A percentile compares a stretch with the other conserved stretches of the same genome.
These are phyloP conservation scores for Leishmania braziliensis DNA, from an alignment of 208 protist species.

Conservation along the genomic window DNA sequence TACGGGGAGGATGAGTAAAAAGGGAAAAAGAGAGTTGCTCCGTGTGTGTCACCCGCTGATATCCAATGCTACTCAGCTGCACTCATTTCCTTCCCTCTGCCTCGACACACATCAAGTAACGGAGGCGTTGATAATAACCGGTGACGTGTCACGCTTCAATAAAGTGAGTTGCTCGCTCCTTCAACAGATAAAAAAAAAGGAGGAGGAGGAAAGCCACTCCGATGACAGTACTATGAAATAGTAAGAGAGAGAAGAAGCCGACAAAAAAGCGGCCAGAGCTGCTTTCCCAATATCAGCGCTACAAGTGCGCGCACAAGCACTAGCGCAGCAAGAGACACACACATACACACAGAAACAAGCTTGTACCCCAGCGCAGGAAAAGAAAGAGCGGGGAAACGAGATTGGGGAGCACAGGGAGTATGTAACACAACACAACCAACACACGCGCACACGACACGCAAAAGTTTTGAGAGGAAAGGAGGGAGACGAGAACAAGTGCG, in stretches of 20 bases:
- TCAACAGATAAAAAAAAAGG: not conserved
- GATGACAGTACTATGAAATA: not conserved
- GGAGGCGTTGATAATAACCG: not conserved
- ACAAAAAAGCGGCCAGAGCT: conserved; percentile 6
- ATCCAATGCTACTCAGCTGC: not conserved
- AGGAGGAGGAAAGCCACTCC: not conserved
- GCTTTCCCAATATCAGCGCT: not conserved
- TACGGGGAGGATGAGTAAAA: not conserved
- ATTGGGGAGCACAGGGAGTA: not conserved
- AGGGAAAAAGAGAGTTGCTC: not conserved
- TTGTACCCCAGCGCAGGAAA: not conserved
- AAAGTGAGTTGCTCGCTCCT: not conserved
- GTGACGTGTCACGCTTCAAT: not conserved
- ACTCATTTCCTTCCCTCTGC: not conserved
- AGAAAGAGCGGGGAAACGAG: not conserved
- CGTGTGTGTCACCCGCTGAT: not conserved
- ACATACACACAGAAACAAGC: not conserved
- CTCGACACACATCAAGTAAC: not conserved
- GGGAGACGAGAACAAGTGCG: not conserved
- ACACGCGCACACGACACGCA: not conserved
- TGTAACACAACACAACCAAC: not conserved
- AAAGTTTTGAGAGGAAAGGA: not conserved
- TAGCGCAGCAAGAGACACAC: not conserved
- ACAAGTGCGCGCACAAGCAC: not conserved
- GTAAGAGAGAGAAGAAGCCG: not conserved